Conservation (phyloP, 495 filamentous ascomycete species). For the Aspergillus kassunensis region DNA sequence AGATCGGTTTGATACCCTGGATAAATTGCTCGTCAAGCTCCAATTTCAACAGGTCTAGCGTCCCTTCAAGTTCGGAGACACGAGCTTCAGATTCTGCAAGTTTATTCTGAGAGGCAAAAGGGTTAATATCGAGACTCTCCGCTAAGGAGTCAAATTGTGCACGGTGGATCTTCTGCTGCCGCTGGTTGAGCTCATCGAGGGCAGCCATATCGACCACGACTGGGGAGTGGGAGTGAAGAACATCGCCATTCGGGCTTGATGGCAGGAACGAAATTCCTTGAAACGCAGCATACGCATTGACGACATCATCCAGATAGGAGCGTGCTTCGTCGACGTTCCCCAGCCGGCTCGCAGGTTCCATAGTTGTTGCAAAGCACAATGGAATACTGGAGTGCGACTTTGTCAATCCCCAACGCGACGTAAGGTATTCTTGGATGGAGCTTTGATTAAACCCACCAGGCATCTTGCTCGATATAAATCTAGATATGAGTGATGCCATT, state of each 20-base stretch:
- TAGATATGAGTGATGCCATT: slow-evolving; percentile 83
- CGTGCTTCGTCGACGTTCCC: slow-evolving; percentile 83
- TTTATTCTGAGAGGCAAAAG: not conserved
- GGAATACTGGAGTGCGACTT: slow-evolving; percentile 59
- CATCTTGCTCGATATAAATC: slow-evolving; percentile 97
- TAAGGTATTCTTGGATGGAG: slow-evolving; percentile 82
- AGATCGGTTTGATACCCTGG: slow-evolving; percentile 83
- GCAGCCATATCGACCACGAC: slow-evolving; percentile 85
- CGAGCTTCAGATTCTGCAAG: not conserved
- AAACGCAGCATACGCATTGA: slow-evolving; percentile 77
- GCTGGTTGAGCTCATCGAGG: slow-evolving; percentile 89
- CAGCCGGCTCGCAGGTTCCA: slow-evolving; percentile 82
- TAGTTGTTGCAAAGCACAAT: slow-evolving; percentile 79
- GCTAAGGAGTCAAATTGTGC: slow-evolving; percentile 91
- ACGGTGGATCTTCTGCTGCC: slow-evolving; percentile 87
- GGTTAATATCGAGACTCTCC: slow-evolving; percentile 76
- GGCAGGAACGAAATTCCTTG: slow-evolving; percentile 76
- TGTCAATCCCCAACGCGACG: slow-evolving; percentile 89
- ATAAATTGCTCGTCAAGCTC: slow-evolving; percentile 97
- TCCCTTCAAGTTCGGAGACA: slow-evolving; percentile 58
- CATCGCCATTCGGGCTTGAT: not conserved
- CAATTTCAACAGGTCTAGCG: slow-evolving; percentile 86
- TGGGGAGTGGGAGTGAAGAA: slow-evolving; percentile 37
- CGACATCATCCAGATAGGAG: slow-evolving; percentile 76
- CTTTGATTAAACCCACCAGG: slow-evolving; percentile 98